These are phyloP conservation scores for Leccinum subgranulosum DNA, from an alignment of 768 basidiomycete species.

Conservation along the genomic window DNA sequence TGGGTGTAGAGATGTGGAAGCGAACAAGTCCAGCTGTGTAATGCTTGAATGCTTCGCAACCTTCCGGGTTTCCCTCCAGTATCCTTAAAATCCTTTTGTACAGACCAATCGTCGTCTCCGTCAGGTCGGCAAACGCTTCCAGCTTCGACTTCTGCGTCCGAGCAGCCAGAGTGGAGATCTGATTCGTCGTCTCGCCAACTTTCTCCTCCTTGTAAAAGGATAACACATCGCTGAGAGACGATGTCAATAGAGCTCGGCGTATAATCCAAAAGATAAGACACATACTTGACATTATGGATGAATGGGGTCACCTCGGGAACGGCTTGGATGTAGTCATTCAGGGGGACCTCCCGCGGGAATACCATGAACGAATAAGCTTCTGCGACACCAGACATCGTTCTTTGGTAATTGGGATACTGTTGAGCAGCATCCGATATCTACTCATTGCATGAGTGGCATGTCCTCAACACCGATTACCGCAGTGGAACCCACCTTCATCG, in stretches of 20 bases:
- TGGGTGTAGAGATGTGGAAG: slow-evolving; percentile 18
- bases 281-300: background rate
- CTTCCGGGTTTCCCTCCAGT: slow-evolving; percentile 5
- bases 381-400: background rate
- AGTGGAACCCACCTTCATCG: background rate
- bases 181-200: background rate
- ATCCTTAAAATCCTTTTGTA: slow-evolving; percentile 22
- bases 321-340: background rate
- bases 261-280: background rate
- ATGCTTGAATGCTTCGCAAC: slow-evolving; percentile 3
- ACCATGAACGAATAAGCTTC: slow-evolving; percentile 8
- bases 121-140: background rate
- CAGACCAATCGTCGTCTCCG: background rate
- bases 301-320: background rate
- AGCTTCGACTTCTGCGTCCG: background rate
- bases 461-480: background rate
- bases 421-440: background rate
- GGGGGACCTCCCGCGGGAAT: background rate
- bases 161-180: background rate
- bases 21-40: slow-evolving; percentile 16
- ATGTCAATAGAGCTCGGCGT: background rate
- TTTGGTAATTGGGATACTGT: background rate
- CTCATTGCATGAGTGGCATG: background rate
- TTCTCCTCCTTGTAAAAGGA: background rate
- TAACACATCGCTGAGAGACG: background rate